Evolutionary conservation across 2,329 filamentous ascomycete species (phyloP), one percentile per base, ranked within the genome.

Genomic region (Stagonosporopsis vannaccii): DNA sequence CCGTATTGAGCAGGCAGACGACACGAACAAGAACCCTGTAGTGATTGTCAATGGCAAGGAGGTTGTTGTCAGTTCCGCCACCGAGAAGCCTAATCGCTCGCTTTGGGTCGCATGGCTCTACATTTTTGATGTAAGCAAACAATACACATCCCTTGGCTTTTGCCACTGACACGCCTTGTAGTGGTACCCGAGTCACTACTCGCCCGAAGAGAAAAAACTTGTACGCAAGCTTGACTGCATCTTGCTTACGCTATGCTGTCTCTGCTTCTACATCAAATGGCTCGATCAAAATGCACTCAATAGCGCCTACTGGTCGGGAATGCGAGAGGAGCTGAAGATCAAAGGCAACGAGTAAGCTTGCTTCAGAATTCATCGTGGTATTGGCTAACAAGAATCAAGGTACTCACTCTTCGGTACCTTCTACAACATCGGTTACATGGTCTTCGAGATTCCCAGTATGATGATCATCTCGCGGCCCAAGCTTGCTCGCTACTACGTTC

Each of bases 381-480:
- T n/a, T 4, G 8, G 33, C 33, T 45, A 15, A 45, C 23, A 6
- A 2, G 7, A 17, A 45, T 11, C n/a, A n/a, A 51, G 41, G 63
- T 89, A 89, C 59, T 72, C 61, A 1, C 63, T 69, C 9, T 67
- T 69, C 39, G 66, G 66, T 5, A 77, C 88, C 0, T 86, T 67
- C 40, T 70, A 72, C 56, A 68, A 69, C 25, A 67, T 70, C 4
- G 71, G 71, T 4, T 74, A 74, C 51, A 61, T 74, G 45, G 59
- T 74, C 22, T 72, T 72, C 25, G 71, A 74, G 39, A 67, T 74
- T 17, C 73, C 71, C 0, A 70, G 66, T 23, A 60, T 74, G 39
- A 59, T 74, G 37, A 59, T 75, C 9, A 67, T 77, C 26, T 75
- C 73, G 15, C 62, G 72, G 8, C 72, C 72, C 6, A 68, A 65